phyloP scores from a whole-genome alignment of 1,284 basidiomycete species.

The Mycosarcoma maydis region DNA sequence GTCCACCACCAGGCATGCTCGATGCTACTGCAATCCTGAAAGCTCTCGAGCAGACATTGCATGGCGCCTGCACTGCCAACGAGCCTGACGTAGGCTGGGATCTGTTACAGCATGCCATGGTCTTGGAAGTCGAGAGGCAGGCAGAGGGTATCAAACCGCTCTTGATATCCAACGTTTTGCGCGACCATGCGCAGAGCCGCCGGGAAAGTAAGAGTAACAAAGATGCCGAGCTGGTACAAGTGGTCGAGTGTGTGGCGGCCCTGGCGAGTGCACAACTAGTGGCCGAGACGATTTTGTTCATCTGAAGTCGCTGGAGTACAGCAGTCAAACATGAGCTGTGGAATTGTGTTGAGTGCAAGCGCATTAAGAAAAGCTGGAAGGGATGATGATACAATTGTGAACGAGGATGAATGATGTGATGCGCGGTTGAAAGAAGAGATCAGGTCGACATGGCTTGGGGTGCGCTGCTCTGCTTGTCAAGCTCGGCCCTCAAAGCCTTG shows the following conservation, averaged over 20 bases:
- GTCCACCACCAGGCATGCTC: slow-evolving; percentile 65
- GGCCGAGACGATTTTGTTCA: slow-evolving; percentile 24
- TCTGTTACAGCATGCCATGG: slow-evolving; percentile 16
- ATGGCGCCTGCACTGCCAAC: neutral
- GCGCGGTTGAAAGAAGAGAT: no score
- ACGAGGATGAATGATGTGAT: no score
- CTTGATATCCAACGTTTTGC: slow-evolving; percentile 16
- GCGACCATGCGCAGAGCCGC: slow-evolving; percentile 6
- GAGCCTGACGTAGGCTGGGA: neutral
- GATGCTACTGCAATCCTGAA: slow-evolving; percentile 53
- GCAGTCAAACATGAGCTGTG: neutral
- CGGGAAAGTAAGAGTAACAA: neutral
- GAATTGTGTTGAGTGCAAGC: neutral
- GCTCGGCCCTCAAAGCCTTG: slow-evolving; percentile 80
- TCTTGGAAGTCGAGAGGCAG: slow-evolving; percentile 26
- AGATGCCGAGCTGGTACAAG: slow-evolving; percentile 26
- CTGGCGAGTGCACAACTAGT: slow-evolving; percentile 22
- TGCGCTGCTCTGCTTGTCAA: slow-evolving; percentile 50
- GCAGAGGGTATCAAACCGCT: slow-evolving; percentile 30
- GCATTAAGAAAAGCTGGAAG: no score
- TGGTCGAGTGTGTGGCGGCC: slow-evolving; percentile 37
- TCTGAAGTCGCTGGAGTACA: slow-evolving; percentile 3
- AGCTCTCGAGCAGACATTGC: slow-evolving; percentile 1
- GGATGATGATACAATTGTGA: no score
- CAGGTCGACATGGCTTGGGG: slow-evolving; percentile 54